Base-by-base conservation (phyloP, 2,329 filamentous ascomycete species). In the Colletotrichum spinosum region DNA sequence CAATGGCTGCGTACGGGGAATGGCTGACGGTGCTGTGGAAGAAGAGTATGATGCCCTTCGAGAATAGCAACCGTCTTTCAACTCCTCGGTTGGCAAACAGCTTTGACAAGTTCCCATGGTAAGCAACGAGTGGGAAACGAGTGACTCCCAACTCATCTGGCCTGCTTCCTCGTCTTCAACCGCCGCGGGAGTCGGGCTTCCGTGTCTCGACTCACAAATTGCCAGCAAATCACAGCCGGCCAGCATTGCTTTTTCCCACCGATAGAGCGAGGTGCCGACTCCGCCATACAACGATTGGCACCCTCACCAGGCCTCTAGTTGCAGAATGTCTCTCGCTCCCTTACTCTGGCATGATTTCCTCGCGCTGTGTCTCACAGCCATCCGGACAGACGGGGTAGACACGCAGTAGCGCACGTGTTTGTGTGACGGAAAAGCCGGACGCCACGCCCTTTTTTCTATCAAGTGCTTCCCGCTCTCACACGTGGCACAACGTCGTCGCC, bases 371-470 rank as follows among this genome's bases (percentile, higher is more conserved):
- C 53, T 55, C 42, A 38, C 37, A 37, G 17, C 25, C 37, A 44
- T 39, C 33, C 17, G 13, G 45, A 58, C 25, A 9, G 55, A 51
- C 55, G 34, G 46, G 55, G 45, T 13, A 49, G 8, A 37, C 55
- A 58, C 46, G 46, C 38, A 51, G 55, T 44, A 51, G 55, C 10
- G 55, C 55, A 58, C 55, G 55, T 58, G 55, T 50, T 51, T 51
- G 55, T 15, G 46, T 8, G 38, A 49, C 55, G 46, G 46, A 35
- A 44, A 37, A 15, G 41, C 17, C 41, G 35, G 34, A 12, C 34
- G 44, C 54, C 54, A 56, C 54, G 55, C 25, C 46, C 37, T 34
- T n/a, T n/a, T 58, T 58, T 58, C 25, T 44, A 58, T 25, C 25
- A 4, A 25, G 25, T 25, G 25, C 25, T 50, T 25, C 38, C 25